These are phyloP conservation scores for Aotearoamyces nothofagi DNA, from an alignment of 2,329 filamentous ascomycete species.

Conservation along the genomic window DNA sequence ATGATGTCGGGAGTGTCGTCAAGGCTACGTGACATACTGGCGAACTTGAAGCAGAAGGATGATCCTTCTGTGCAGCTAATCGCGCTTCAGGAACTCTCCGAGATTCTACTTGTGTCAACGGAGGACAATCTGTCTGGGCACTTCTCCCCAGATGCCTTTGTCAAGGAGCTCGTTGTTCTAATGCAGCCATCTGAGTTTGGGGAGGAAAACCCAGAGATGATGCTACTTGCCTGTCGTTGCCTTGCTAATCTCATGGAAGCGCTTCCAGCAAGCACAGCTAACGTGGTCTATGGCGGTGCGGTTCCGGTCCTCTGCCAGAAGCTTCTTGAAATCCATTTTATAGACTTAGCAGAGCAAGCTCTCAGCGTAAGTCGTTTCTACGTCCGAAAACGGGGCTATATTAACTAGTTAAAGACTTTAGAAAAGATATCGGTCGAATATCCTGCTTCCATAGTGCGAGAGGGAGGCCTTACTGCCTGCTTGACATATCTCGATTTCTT, in stretches of 20 bases:
- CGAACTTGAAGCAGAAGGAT: conserved; percentile 66
- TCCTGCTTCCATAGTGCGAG: conserved; percentile 84
- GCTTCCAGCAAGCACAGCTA: conserved; percentile 78
- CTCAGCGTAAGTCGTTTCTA: conserved; percentile 44
- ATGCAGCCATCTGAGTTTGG: conserved; percentile 81
- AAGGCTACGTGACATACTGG: conserved; percentile 63
- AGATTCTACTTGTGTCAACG: conserved; percentile 85
- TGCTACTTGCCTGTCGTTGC: conserved; percentile 91
- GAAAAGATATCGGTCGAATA: conserved; percentile 98
- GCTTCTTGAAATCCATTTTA: conserved; percentile 88
- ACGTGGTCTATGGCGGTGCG: conserved; percentile 93
- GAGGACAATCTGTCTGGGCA: conserved; percentile 93
- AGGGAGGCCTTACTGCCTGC: conserved; percentile 91
- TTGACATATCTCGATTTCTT: conserved; percentile 96
- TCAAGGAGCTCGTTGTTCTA: conserved; percentile 80
- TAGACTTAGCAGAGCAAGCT: conserved; percentile 93
- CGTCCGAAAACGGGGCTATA: neutral
- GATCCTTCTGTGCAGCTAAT: conserved; percentile 81
- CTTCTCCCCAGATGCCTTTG: conserved; percentile 85
- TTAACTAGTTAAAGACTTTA: conserved; percentile 48
- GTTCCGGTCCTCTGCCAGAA: conserved; percentile 93
- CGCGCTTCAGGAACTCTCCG: conserved; percentile 82
- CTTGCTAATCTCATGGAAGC: conserved; percentile 97
- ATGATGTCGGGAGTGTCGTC: conserved; percentile 80
- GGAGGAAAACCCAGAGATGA: conserved; percentile 90